Percentiles rank a stretch among this genome's conserved stretches.
These are phyloP conservation scores for Xylariomycetidae sp. DNA, from an alignment of 2,329 filamentous ascomycete species.

Conservation along the genomic window DNA sequence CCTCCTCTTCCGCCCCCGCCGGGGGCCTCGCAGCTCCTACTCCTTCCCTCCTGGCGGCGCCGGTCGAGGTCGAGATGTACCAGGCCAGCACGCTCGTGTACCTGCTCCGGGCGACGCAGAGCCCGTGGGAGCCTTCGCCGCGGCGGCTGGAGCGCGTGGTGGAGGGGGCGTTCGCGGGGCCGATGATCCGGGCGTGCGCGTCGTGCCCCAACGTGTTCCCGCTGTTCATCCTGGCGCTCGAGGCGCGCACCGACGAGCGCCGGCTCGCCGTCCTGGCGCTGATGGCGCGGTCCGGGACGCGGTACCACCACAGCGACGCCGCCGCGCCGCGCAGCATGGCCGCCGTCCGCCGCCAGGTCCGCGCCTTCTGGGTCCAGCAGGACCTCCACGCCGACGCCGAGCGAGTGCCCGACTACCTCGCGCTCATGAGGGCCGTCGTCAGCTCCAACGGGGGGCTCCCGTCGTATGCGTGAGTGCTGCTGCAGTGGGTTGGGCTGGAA, in stretches of 20 bases:
- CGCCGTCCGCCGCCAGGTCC: constrained; percentile 17
- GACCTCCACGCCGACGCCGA: constrained; percentile 29
- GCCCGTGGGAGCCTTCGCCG: constrained; percentile 14
- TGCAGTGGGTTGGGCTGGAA: too few relatives aligned
- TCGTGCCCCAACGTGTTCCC: constrained; percentile 31
- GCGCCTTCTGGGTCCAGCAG: constrained; percentile 29
- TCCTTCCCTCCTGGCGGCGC: too few relatives aligned
- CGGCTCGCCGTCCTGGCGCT: constrained; percentile 25
- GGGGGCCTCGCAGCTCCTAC: too few relatives aligned
- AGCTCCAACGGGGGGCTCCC: constrained; percentile 16
- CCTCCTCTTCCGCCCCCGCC: too few relatives aligned
- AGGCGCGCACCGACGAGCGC: constrained; percentile 29
- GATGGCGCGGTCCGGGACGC: constrained; percentile 21
- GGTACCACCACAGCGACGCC: too few relatives aligned
- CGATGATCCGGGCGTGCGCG: neutral
- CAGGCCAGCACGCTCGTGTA: constrained; percentile 16
- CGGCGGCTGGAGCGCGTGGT: constrained; percentile 15
- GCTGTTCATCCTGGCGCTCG: constrained; percentile 29
- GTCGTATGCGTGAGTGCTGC: constrained; percentile 16
- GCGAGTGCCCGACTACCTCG: constrained; percentile 24
- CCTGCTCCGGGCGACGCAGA: constrained; percentile 18
- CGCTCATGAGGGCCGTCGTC: constrained; percentile 17
- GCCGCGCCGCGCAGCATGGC: constrained; percentile 20
- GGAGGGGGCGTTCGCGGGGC: constrained; percentile 13
- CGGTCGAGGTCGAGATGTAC: constrained; percentile 14